Conservation (phyloP, 192 early-diverging fungal genomes). For the Entomortierella parvispora region DNA sequence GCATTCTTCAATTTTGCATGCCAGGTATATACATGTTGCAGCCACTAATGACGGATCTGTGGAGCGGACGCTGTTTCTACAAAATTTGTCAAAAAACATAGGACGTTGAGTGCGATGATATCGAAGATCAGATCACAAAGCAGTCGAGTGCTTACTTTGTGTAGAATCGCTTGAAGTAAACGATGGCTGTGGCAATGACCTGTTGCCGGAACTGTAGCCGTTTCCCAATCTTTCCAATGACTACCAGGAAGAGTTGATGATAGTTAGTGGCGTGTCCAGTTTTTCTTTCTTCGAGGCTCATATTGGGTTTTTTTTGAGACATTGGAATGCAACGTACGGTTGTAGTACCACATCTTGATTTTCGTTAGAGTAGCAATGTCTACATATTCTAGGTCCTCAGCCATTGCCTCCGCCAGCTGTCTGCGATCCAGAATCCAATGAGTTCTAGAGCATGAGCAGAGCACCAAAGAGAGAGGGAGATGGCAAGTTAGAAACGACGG, state of each 20-base stretch:
- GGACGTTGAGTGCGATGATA: neutral
- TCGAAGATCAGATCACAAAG: too few relatives aligned
- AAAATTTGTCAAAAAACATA: neutral
- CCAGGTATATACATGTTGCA: constrained; percentile 87
- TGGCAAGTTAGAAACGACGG: neutral
- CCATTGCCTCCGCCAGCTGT: constrained; percentile 58
- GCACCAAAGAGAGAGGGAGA: neutral
- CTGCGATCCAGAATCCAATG: constrained; percentile 71
- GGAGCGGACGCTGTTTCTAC: constrained; percentile 75
- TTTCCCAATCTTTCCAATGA: constrained; percentile 81
- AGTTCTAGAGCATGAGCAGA: constrained; percentile 37
- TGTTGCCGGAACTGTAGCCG: constrained; percentile 79
- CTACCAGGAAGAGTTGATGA: constrained; percentile 52
- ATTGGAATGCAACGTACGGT: constrained; percentile 53
- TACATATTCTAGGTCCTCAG: constrained; percentile 66
- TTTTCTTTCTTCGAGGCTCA: too few relatives aligned
- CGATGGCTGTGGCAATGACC: constrained; percentile 82
- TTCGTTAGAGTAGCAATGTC: constrained; percentile 61
- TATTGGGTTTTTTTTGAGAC: neutral
- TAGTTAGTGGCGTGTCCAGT: constrained; percentile 9
- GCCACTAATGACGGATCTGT: constrained; percentile 85
- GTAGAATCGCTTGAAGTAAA: constrained; percentile 93
- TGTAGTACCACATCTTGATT: constrained; percentile 72
- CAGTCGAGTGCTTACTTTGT: constrained; percentile 85
- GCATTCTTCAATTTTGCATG: constrained; percentile 91